Percentiles rank a stretch among this genome's conserved stretches.
Conservation (phyloP, 2,329 filamentous ascomycete species). For the Aspergillus ibericus region DNA sequence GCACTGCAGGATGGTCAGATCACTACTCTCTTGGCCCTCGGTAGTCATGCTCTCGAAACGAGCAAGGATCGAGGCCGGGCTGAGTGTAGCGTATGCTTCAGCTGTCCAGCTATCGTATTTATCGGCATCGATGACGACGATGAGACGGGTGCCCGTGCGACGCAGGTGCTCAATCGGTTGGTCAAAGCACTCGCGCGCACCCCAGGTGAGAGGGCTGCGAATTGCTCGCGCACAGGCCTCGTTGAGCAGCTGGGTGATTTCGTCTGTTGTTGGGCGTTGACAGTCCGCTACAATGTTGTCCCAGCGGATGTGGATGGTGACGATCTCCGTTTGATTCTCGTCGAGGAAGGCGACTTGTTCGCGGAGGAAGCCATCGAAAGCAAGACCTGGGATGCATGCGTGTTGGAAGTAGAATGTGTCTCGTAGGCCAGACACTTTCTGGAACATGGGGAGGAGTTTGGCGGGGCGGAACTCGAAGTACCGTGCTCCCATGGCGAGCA, state of each 20-base stretch:
- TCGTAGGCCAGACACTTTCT: conserved; percentile 1
- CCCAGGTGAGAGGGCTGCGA: not conserved
- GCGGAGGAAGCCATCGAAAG: conserved; percentile 4
- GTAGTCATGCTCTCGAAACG: conserved; percentile 4
- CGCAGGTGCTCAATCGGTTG: conserved; percentile 2
- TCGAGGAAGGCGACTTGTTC: conserved; percentile 6
- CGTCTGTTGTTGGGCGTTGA: not conserved
- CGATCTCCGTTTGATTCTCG: not conserved
- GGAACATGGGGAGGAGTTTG: conserved; percentile 3
- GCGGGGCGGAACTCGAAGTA: conserved; percentile 6
- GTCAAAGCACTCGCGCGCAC: not conserved
- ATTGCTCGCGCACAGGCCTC: not conserved
- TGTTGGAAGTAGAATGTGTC: conserved; percentile 7
- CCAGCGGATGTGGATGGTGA: conserved; percentile 2
- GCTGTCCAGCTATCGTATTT: conserved; percentile 8
- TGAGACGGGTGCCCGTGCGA: not conserved
- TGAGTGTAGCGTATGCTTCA: conserved; percentile 1
- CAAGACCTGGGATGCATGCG: conserved; percentile 1
- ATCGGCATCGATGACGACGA: conserved; percentile 1
- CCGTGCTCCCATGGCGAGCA: conserved; percentile 3
- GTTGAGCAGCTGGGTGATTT: not conserved
- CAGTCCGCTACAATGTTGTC: conserved; percentile 6
- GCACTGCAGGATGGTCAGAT: conserved; percentile 4
- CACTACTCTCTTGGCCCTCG: not conserved
- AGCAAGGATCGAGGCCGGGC: not conserved